Evolutionary conservation across 768 basidiomycete species (phyloP), one percentile per base, ranked within the genome.

Genomic region (Udeniomyces megalosporus): DNA sequence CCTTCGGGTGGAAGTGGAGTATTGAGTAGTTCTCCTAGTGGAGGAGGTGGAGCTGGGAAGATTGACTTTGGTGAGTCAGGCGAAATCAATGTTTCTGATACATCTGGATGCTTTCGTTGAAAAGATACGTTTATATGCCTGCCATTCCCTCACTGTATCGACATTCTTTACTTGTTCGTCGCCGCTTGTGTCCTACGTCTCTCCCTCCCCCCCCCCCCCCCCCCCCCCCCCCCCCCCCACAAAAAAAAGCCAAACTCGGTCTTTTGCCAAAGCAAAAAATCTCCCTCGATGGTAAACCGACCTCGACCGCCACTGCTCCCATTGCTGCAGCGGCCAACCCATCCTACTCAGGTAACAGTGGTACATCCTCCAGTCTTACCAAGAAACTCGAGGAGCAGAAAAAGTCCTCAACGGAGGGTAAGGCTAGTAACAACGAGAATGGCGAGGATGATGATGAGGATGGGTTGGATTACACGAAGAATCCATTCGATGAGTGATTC

Each of bases 181-280:
- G 38, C 17, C 17, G 17, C 8, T 42, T 17, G 17, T 42, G 38
- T 42, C 17, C 38, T 42, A 8, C 17, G 10, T 42, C 38, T 42
- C 38, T 42, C 38, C 17, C 38, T 42, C 38, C 17, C 38, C 53
- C n/a, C 20, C 26, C 53, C 24, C 22, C 15, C 15, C 12, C 32
- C 47, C 7, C 3, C 46, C 11, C 11, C 24, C 49, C 32, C 29
- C 29, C 24, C 24, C 22, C 38, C 32, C 12, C 24, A 31, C 24
- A 4, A 6, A 11, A 0, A 22, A 34, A 24, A 62, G 62, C 62
- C 62, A 63, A 63, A 29, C 57, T 63, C 20, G 62, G 62, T 17
- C 62, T 63, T 4, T 46, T 63, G 2, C 62, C 62, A 17, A 56
- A 56, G 20, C 62, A 63, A 31, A 63, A 63, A 50, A 63, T 63